Conservation (phyloP, 2,329 filamentous ascomycete genomes). For the Teratosphaeria viscida region DNA sequence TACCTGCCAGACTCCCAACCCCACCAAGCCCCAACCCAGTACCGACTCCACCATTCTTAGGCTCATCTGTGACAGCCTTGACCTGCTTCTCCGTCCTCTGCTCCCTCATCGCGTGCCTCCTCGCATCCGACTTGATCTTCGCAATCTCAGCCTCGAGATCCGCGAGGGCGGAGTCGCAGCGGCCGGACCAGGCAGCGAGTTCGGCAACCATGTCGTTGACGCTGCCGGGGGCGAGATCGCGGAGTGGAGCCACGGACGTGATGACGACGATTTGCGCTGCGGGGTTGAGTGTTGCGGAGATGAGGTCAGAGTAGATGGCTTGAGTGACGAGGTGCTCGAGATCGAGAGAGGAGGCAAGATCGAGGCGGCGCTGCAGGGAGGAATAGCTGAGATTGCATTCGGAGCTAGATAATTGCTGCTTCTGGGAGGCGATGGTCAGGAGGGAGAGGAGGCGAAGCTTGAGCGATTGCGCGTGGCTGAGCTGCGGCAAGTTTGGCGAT, state of each 20-base stretch:
- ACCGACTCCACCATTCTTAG: conserved; percentile 9
- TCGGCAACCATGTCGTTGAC: conserved; percentile 58
- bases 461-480: conserved; percentile 61
- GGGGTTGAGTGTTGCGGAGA: conserved; percentile 76
- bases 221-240: conserved; percentile 68
- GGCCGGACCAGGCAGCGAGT: conserved; percentile 64
- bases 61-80: conserved; percentile 20
- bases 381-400: conserved; percentile 59
- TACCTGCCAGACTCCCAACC: conserved; percentile 6
- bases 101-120: conserved; percentile 32
- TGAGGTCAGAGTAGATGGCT: conserved; percentile 74
- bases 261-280: conserved; percentile 64
- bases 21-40: background rate
- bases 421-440: conserved; percentile 62
- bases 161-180: conserved; percentile 62
- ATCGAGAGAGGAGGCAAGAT: conserved; percentile 54
- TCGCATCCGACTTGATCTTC: conserved; percentile 45
- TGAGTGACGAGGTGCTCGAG: conserved; percentile 81
- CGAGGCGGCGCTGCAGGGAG: conserved; percentile 55
- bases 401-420: conserved; percentile 26
- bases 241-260: conserved; percentile 70
- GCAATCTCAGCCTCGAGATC: conserved; percentile 69
- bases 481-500: conserved; percentile 50
- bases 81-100: conserved; percentile 32
- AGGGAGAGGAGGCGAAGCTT: conserved; percentile 91